phyloP scores from a whole-genome alignment of 2,329 filamentous ascomycete species.

The Aspergillus sp. region DNA sequence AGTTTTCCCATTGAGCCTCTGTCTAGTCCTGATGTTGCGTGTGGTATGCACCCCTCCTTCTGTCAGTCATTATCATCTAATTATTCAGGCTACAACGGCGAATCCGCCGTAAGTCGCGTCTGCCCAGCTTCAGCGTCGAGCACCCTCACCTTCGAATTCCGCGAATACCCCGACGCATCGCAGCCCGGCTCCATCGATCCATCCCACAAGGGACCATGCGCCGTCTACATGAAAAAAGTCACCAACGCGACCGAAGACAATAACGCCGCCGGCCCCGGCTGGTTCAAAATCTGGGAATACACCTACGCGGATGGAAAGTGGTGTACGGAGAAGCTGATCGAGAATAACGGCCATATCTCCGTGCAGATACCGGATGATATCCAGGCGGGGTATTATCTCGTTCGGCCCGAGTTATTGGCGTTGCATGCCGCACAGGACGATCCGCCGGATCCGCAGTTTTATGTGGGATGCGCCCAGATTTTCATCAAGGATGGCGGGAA shows the following conservation, averaged over 20 bases:
- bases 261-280: slow-evolving; percentile 59
- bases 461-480: slow-evolving; percentile 67
- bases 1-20: slow-evolving; percentile 57
- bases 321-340: slow-evolving; percentile 67
- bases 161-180: slow-evolving; percentile 54
- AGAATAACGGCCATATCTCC: slow-evolving; percentile 59
- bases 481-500: slow-evolving; percentile 52
- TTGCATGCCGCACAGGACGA: slow-evolving; percentile 58
- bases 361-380: slow-evolving; percentile 59
- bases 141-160: slow-evolving; percentile 63
- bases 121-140: slow-evolving; percentile 46
- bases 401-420: slow-evolving; percentile 65
- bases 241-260: slow-evolving; percentile 47
- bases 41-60: slow-evolving; percentile 48
- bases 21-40: slow-evolving; percentile 61
- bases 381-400: slow-evolving; percentile 64
- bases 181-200: slow-evolving; percentile 54
- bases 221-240: slow-evolving; percentile 70
- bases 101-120: slow-evolving; percentile 45
- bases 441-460: slow-evolving; percentile 64
- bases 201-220: slow-evolving; percentile 64
- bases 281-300: slow-evolving; percentile 74
- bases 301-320: slow-evolving; percentile 61
- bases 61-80: background rate
- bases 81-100: slow-evolving; percentile 40